Evolutionary conservation across 2,329 filamentous ascomycete genomes (phyloP).

Genomic region (Xylaria sp.): DNA sequence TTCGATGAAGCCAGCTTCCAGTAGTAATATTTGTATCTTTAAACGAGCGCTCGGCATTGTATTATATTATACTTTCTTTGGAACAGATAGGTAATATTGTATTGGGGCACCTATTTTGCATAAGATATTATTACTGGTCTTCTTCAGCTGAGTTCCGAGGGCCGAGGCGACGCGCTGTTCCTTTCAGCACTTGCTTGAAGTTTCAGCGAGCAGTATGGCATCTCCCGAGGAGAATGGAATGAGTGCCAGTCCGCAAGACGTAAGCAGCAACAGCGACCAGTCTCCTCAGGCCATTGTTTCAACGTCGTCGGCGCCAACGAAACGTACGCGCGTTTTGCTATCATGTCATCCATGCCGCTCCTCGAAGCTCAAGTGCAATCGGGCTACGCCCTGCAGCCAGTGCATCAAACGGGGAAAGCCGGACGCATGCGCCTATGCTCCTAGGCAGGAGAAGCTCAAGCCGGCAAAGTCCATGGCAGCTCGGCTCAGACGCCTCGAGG

Average conservation of each 20-base stretch:
- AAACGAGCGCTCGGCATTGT: background rate
- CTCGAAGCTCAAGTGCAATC: slow-evolving; percentile 68
- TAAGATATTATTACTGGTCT: background rate
- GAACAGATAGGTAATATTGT: background rate
- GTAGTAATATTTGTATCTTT: background rate
- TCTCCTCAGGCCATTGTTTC: slow-evolving; percentile 2
- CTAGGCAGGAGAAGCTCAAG: slow-evolving; percentile 54
- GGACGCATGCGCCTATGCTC: slow-evolving; percentile 61
- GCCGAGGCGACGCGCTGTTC: background rate
- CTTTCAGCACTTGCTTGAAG: background rate
- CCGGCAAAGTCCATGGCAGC: slow-evolving; percentile 63
- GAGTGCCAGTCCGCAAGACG: slow-evolving; percentile 19
- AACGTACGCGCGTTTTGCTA: slow-evolving; percentile 61
- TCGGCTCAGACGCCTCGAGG: slow-evolving; percentile 64
- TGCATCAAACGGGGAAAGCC: slow-evolving; percentile 61
- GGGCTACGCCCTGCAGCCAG: slow-evolving; percentile 61
- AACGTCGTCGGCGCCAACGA: slow-evolving; percentile 40
- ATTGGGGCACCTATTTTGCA: background rate
- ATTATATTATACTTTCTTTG: background rate
- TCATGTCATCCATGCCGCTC: slow-evolving; percentile 63
- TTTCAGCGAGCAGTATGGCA: slow-evolving; percentile 16
- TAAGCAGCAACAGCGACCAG: slow-evolving; percentile 15
- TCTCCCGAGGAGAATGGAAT: slow-evolving; percentile 6
- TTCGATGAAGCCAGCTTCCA: background rate
- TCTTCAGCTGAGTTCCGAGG: background rate